A percentile compares a stretch with the other conserved stretches of the same genome.
These are phyloP conservation scores for Tricholoma furcatifolium DNA, from an alignment of 768 basidiomycete species.

Conservation along the genomic window DNA sequence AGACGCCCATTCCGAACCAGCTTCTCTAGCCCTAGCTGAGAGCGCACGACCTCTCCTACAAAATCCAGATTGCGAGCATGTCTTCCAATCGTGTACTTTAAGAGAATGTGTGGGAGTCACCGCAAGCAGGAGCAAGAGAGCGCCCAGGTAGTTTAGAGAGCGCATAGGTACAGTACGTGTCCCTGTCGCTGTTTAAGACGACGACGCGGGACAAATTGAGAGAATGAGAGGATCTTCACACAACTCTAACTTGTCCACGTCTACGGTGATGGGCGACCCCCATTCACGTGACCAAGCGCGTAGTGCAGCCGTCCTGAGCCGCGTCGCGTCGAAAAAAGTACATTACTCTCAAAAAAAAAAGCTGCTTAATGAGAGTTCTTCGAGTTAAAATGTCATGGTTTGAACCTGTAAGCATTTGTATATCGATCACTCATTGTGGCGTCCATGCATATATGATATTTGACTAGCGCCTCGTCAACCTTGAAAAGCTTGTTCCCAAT, in stretches of 20 bases:
- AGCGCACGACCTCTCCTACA: slow-evolving; percentile 86
- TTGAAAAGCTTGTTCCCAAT: no score
- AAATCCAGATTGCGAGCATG: slow-evolving; percentile 91
- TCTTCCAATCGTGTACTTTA: slow-evolving; percentile 89
- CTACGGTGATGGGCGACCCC: no score
- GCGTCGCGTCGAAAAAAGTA: no score
- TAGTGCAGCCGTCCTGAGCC: no score
- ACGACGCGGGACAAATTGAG: neutral
- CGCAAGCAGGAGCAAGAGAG: slow-evolving; percentile 32
- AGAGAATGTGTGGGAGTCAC: slow-evolving; percentile 49
- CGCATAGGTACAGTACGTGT: slow-evolving; percentile 27
- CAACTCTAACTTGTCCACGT: slow-evolving; percentile 1
- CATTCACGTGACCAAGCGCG: no score
- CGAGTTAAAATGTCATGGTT: no score
- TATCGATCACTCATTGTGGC: no score
- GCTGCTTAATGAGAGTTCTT: no score
- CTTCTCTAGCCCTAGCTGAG: slow-evolving; percentile 65
- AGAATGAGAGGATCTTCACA: neutral
- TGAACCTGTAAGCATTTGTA: no score
- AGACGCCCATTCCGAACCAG: slow-evolving; percentile 66
- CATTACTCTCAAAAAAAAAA: no score
- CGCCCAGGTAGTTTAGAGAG: slow-evolving; percentile 33
- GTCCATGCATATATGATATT: no score
- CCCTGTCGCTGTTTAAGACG: neutral
- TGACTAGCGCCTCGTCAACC: no score